Evolutionary conservation across 169 alveolate genomes (phyloP).

Genomic region (Cystoisospora suis): DNA sequence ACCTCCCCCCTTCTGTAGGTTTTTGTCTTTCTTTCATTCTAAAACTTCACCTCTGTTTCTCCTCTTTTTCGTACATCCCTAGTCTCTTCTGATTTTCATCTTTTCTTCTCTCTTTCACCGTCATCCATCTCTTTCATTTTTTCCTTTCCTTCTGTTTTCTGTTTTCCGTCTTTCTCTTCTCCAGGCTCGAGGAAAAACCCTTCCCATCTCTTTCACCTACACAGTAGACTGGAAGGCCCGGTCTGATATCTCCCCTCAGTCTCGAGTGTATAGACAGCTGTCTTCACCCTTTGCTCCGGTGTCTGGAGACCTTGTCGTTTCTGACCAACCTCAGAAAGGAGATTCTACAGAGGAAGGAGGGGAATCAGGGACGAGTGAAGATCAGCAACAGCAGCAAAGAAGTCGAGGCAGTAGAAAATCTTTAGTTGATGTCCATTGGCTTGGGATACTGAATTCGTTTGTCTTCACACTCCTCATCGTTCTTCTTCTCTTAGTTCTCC

Average conservation of each 20-base stretch:
- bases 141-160: neutral
- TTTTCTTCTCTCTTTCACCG: too few relatives aligned
- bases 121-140: neutral
- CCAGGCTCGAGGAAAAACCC: neutral
- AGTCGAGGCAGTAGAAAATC: neutral
- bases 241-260: neutral
- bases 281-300: neutral
- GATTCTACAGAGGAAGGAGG: neutral
- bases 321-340: neutral
- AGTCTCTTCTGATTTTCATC: neutral
- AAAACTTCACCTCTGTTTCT: too few relatives aligned
- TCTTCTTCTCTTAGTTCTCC: neutral
- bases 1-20: too few relatives aligned
- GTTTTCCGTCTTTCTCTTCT: neutral
- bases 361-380: too few relatives aligned
- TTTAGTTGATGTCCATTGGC: constrained; percentile 39
- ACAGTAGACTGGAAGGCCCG: constrained; percentile 34
- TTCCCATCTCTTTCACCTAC: constrained; percentile 21
- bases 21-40: too few relatives aligned
- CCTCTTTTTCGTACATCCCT: neutral
- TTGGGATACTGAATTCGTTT: constrained; percentile 46
- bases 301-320: neutral
- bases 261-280: constrained; percentile 22
- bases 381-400: neutral
- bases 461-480: constrained; percentile 32